Evolutionary conservation across 495 filamentous ascomycete species (phyloP).

Genomic region (Xylaria venustula): DNA sequence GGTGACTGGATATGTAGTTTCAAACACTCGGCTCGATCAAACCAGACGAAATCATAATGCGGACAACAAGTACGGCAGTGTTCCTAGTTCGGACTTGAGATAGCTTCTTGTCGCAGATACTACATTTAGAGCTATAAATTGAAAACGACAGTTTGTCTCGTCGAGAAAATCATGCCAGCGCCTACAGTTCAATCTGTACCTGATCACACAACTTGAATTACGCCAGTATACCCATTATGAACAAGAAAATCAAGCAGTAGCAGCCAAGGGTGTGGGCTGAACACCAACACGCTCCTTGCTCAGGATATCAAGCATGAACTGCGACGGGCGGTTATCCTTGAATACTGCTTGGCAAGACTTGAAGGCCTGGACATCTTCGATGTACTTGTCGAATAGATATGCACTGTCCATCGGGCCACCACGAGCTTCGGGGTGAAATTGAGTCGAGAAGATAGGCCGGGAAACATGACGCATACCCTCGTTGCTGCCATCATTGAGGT

Average conservation of each 20-base stretch:
- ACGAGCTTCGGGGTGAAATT: constrained; percentile 98
- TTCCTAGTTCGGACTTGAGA: too few relatives aligned
- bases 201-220: neutral
- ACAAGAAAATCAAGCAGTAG: constrained; percentile 28
- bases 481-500: constrained; percentile 93
- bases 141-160: neutral
- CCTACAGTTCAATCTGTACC: neutral
- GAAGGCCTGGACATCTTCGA: constrained; percentile 83
- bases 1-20: too few relatives aligned
- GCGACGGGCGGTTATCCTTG: constrained; percentile 78
- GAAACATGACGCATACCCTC: constrained; percentile 96
- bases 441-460: constrained; percentile 94
- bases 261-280: constrained; percentile 57
- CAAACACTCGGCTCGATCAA: too few relatives aligned
- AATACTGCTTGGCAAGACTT: constrained; percentile 73
- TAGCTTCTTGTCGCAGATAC: too few relatives aligned
- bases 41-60: too few relatives aligned
- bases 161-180: neutral
- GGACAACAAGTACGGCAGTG: too few relatives aligned
- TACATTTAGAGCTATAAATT: too few relatives aligned
- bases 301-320: constrained; percentile 84
- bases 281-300: constrained; percentile 94
- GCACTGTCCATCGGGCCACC: constrained; percentile 91
- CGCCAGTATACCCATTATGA: constrained; percentile 4
- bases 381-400: constrained; percentile 94